Evolutionary conservation across 257 asterid species (phyloP).

Genomic region (Eustoma russellianum): DNA sequence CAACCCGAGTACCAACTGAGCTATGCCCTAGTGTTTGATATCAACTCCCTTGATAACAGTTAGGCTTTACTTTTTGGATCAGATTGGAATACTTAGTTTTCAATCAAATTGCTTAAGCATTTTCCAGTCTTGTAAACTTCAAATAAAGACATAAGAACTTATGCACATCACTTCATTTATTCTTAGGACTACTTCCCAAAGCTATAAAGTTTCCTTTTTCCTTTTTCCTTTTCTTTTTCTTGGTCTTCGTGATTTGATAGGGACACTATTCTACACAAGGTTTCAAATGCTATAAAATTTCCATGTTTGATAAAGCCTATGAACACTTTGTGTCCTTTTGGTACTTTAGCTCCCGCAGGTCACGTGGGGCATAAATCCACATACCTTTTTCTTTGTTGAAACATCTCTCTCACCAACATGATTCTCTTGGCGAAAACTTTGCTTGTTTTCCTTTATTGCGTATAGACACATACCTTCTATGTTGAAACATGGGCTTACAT

Average conservation of each 20-base stretch:
- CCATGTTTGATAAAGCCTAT: no score
- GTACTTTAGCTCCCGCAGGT: conserved; percentile 7
- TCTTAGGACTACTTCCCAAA: conserved; percentile 14
- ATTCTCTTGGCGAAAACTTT: neutral
- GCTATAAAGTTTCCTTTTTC: conserved; percentile 2
- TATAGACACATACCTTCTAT: neutral
- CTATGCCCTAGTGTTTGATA: no score
- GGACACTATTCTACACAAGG: no score
- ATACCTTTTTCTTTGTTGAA: neutral
- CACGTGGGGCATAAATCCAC: conserved; percentile 23
- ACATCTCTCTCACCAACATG: conserved; percentile 6
- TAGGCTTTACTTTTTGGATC: conserved; percentile 7
- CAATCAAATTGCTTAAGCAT: no score
- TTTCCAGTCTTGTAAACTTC: no score
- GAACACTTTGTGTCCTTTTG: conserved; percentile 7
- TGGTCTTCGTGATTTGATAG: no score
- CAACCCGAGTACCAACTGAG: no score
- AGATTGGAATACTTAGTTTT: conserved; percentile 30
- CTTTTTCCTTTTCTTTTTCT: no score
- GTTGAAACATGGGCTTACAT: no score
- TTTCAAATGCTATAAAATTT: no score
- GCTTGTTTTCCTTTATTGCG: neutral
- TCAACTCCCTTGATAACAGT: conserved; percentile 1
- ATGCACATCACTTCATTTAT: no score
- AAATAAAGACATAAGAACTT: no score